Base-by-base conservation (phyloP, 2,329 filamentous ascomycete species). In the Xylaria hypoxylon region DNA sequence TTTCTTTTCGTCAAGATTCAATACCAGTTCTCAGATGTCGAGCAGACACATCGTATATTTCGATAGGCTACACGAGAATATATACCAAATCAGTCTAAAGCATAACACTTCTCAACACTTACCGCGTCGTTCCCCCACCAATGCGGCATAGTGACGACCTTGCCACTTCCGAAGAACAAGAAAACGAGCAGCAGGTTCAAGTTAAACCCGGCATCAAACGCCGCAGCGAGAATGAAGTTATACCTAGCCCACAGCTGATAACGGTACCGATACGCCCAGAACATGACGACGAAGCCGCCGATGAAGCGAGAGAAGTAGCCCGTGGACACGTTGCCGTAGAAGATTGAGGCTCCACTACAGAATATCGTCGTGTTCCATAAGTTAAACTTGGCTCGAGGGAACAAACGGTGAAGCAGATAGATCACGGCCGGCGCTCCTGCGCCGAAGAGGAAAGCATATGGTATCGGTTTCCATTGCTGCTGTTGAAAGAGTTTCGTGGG, bases 321-420 rank as follows among this genome's bases (percentile, higher is more conserved):
- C 0, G 87, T 89, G 63, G 83, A 87, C 57, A 89, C 79, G 71
- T 90, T 89, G 3, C 87, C 87, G 72, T 87, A 89, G 75, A 89
- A 89, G 45, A 79, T 79, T 0, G 85, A 78, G 64, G 87, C 77
- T 3, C 82, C 81, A 2, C 83, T 84, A 74, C 86, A 88, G 78
- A 89, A 89, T 59, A 89, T 89, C 3, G 86, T 89, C 22, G 85
- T 83, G 71, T 89, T 90, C 82, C 83, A 87, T 19, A 89, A 80
- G 33, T 86, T 83, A 70, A 82, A 87, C 38, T 86, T 86, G 15
- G 81, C 80, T 1, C 78, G 79, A 0, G 87, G 87, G 71, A 89
- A 88, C 17, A 77, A 71, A 5, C 81, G 80, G 71, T 89, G 84
- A 8, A 89, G 79, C 0, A 78, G 66, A 70, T 82, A 89, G 22